Percentiles rank a stretch among this genome's conserved stretches.
phyloP scores from a whole-genome alignment of 148 eudicot species.

The Linanthus parryae region DNA sequence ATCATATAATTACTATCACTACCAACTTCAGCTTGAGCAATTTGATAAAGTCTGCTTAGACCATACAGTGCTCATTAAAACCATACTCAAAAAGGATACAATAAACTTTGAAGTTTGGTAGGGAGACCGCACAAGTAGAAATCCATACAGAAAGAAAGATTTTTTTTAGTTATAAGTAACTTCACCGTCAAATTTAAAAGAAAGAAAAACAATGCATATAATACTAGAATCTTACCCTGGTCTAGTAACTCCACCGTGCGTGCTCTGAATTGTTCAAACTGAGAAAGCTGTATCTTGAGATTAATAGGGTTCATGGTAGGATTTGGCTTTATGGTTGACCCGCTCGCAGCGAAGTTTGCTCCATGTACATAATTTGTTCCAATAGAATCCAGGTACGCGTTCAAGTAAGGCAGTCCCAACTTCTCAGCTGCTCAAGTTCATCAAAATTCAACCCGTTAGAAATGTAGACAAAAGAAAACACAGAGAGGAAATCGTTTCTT shows the following conservation, averaged over 20 bases:
- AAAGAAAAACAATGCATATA: too few species aligned
- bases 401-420: slow-evolving; percentile 33
- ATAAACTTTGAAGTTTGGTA: too few species aligned
- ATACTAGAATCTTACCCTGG: slow-evolving; percentile 15
- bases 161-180: too few species aligned
- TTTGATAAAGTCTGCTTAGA: too few species aligned
- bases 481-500: too few species aligned
- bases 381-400: slow-evolving; percentile 32
- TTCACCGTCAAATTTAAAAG: too few species aligned
- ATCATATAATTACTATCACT: too few species aligned
- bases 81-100: too few species aligned
- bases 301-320: slow-evolving; percentile 18
- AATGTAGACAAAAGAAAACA: not conserved
- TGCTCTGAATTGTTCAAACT: slow-evolving; percentile 31
- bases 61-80: too few species aligned
- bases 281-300: slow-evolving; percentile 29
- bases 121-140: too few species aligned
- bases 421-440: slow-evolving; percentile 24
- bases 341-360: slow-evolving; percentile 36
- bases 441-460: not conserved
- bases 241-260: slow-evolving; percentile 17
- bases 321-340: slow-evolving; percentile 24
- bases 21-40: too few species aligned
- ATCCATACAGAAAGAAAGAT: too few species aligned
- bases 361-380: slow-evolving; percentile 34